Evolutionary conservation across 1,139 yeast species (phyloP), one percentile per base, ranked within the genome.

Genomic region (Diutina neorugosa): DNA sequence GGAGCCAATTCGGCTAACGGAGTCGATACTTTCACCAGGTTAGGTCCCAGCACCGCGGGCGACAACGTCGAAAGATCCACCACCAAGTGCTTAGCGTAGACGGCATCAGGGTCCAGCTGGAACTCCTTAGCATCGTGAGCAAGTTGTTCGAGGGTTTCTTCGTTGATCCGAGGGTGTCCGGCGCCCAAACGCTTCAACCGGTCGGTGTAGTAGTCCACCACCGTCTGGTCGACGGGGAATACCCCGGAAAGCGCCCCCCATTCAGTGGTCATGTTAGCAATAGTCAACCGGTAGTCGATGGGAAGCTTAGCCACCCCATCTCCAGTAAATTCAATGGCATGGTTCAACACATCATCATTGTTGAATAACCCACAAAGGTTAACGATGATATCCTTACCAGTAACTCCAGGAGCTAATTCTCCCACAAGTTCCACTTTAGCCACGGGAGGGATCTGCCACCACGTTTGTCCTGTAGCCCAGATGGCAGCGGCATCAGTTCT

Each of bases 401-500:
- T 83, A 18, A 88, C 91, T 21, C 97, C 97, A 54, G 77, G 71
- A 20, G 94, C 96, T 56, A 93, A 78, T 59, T 79, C 69, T 48
- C 97, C 97, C 59, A 78, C 76, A 55, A 93, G 77, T 67, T 88
- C 96, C 12, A 93, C 98, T 64, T 84, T 83, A 46, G 98, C 98
- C 21, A 93, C 98, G 1, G 98, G 98, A 4, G 99, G 99, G 55
- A 93, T 88, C 80, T 94, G 98, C 98, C 98, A 93, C 99, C 99
- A 93, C 3, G 98, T 94, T 71, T 89, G 96, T 49, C 98, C 98
- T 0, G 98, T 93, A 16, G 98, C 98, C 99, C 99, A 93, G 60
- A 94, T 93, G 6, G 97, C 84, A 1, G 99, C 98, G 20, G 98
- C 98, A 68, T 93, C 99, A 0, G 99, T 94, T 68, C 99, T 80